These are phyloP conservation scores for Phytopythium oedochilum DNA, from an alignment of 352 stramenopile genomes.

Conservation along the genomic window DNA sequence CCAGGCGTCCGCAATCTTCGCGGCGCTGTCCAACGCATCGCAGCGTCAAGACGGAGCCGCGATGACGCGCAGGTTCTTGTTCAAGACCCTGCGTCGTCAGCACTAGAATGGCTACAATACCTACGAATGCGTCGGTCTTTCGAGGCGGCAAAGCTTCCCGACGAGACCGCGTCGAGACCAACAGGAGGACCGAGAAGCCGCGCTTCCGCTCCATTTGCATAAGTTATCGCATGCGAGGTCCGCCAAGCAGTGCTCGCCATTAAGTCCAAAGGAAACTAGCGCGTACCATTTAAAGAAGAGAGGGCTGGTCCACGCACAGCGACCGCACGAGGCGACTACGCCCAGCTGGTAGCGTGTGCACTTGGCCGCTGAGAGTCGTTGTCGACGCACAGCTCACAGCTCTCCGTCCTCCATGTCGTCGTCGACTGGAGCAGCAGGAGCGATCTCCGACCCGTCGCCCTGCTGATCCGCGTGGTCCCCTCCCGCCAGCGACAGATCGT, in stretches of 20 bases:
- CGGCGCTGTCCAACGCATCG: conserved; percentile 10
- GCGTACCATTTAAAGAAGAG: not conserved
- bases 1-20: conserved; percentile 5
- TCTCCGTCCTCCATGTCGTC: conserved; percentile 27
- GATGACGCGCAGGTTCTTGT: conserved; percentile 9
- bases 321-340: not conserved
- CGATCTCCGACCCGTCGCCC: conserved; percentile 9
- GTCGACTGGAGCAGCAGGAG: conserved; percentile 9
- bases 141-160: too few species aligned
- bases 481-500: conserved; percentile 36
- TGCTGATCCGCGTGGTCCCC: not conserved
- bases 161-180: not conserved
- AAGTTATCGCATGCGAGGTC: not conserved
- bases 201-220: not conserved
- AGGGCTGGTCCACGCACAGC: not conserved
- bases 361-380: too few species aligned
- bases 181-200: not conserved
- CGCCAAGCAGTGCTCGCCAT: too few species aligned
- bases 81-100: conserved; percentile 5
- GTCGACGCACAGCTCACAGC: not conserved
- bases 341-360: too few species aligned
- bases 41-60: conserved; percentile 6
- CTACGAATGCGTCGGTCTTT: too few species aligned
- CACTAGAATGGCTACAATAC: too few species aligned
- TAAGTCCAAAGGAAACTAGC: not conserved